Percentiles rank a stretch among this genome's conserved stretches.
These are phyloP conservation scores for Aphelidium insulamus DNA, from an alignment of 371 early-diverging fungal species.

Conservation along the genomic window DNA sequence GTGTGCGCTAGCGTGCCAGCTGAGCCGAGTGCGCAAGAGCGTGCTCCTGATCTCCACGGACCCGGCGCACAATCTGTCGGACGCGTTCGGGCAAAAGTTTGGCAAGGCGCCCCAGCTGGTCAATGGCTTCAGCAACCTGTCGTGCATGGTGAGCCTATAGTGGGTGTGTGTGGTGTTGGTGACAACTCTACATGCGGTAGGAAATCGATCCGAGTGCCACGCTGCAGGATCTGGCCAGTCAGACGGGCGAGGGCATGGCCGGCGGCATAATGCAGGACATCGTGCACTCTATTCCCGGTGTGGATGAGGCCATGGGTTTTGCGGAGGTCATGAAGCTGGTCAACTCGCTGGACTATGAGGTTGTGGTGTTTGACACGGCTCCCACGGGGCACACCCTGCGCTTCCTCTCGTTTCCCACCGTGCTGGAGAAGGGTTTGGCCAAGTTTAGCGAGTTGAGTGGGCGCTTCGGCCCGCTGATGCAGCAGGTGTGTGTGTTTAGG, in stretches of 20 bases:
- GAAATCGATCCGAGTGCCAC: constrained; percentile 95
- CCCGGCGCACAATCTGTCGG: constrained; percentile 95
- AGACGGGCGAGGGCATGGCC: constrained; percentile 54
- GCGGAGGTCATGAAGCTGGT: constrained; percentile 97
- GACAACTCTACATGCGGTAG: constrained; percentile 12
- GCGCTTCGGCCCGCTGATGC: constrained; percentile 83
- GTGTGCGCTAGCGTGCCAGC: constrained; percentile 73
- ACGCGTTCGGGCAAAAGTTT: constrained; percentile 97
- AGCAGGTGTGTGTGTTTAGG: constrained; percentile 26
- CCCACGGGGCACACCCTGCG: constrained; percentile 98
- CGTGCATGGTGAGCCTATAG: constrained; percentile 55
- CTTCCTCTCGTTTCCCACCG: constrained; percentile 89
- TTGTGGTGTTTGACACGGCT: constrained; percentile 95
- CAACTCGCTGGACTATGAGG: constrained; percentile 92
- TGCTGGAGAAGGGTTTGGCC: constrained; percentile 84
- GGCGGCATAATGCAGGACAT: constrained; percentile 77
- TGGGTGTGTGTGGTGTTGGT: background rate
- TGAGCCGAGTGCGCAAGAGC: constrained; percentile 71
- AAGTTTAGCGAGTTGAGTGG: constrained; percentile 81
- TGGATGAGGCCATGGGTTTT: constrained; percentile 98
- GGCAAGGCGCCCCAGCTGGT: constrained; percentile 83
- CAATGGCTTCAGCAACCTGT: constrained; percentile 80
- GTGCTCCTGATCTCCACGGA: constrained; percentile 95
- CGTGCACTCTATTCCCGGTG: constrained; percentile 92
- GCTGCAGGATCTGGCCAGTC: constrained; percentile 90